A percentile compares a stretch with the other conserved stretches of the same genome.
Conservation (phyloP, 345 rosid genomes). For the Hibiscus syriacus region DNA sequence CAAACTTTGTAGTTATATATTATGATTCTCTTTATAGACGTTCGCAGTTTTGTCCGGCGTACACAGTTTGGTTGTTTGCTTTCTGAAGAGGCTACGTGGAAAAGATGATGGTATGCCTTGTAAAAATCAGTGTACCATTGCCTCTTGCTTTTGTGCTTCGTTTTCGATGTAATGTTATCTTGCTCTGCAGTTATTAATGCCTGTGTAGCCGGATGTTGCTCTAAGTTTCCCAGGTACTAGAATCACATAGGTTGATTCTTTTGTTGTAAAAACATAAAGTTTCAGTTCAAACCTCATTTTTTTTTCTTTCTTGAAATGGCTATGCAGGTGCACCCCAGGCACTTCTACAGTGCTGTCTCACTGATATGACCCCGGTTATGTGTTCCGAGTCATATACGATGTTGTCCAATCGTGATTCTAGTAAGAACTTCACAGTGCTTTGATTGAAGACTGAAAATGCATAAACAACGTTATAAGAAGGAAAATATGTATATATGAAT, state of each 20-base stretch:
- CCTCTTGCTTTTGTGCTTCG: not conserved
- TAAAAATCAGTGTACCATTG: too few relatives aligned
- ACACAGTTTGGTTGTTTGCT: slow-evolving; percentile 68
- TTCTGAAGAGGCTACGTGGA: slow-evolving; percentile 62
- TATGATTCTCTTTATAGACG: slow-evolving; percentile 30
- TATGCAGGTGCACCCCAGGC: slow-evolving; percentile 16
- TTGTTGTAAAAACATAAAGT: slow-evolving; percentile 24
- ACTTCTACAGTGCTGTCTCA: slow-evolving; percentile 46
- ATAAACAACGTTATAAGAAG: too few relatives aligned
- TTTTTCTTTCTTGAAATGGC: not conserved
- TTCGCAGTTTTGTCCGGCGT: slow-evolving; percentile 67
- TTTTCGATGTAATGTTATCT: slow-evolving; percentile 1
- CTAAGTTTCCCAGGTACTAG: slow-evolving; percentile 13
- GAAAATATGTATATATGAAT: too few relatives aligned
- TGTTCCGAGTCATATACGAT: too few relatives aligned
- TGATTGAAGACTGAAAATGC: too few relatives aligned
- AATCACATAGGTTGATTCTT: not conserved
- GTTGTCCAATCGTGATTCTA: too few relatives aligned
- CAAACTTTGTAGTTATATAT: not conserved
- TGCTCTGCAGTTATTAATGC: slow-evolving; percentile 64
- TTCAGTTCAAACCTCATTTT: not conserved
- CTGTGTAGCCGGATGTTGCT: slow-evolving; percentile 50
- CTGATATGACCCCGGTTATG: too few relatives aligned
- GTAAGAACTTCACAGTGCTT: too few relatives aligned
- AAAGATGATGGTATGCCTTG: slow-evolving; percentile 71